phyloP scores from a whole-genome alignment of 768 basidiomycete species.

The Mycena chlorophos region DNA sequence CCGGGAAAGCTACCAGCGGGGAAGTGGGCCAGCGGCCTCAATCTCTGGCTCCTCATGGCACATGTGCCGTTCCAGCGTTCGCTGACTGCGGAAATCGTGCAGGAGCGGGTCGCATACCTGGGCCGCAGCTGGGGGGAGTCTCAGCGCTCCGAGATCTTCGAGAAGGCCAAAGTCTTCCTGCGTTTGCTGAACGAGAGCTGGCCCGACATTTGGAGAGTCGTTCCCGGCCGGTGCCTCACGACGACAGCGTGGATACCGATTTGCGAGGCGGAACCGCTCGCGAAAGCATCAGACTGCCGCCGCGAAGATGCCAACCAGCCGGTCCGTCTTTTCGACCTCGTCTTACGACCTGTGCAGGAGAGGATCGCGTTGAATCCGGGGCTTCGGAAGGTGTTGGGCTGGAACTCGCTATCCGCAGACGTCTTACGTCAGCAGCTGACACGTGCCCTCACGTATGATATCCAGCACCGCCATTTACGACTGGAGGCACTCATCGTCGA shows the following conservation, averaged over 20 bases:
- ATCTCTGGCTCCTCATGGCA: conserved; percentile 4
- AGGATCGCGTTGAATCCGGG: background rate
- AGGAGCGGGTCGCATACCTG: conserved; percentile 16
- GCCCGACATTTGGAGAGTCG: background rate
- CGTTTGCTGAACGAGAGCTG: conserved; percentile 11
- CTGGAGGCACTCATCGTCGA: conserved; percentile 13
- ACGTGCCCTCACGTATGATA: conserved; percentile 4
- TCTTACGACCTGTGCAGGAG: conserved; percentile 8
- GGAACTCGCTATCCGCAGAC: conserved; percentile 6
- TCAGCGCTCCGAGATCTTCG: conserved; percentile 4
- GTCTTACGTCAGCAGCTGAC: conserved; percentile 8
- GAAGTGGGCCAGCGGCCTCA: conserved; percentile 2
- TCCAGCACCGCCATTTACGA: background rate
- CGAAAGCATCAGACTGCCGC: conserved; percentile 6
- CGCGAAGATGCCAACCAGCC: conserved; percentile 2
- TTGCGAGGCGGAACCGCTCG: background rate
- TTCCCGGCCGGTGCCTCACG: background rate
- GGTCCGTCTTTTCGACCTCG: conserved; percentile 13
- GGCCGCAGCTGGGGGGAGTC: background rate
- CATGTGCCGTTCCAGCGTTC: conserved; percentile 6
- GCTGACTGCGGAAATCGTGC: conserved; percentile 5
- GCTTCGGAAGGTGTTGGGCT: conserved; percentile 12
- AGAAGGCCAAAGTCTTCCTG: conserved; percentile 13
- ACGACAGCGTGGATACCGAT: conserved; percentile 15
- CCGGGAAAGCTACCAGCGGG: conserved; percentile 16